phyloP scores from a whole-genome alignment of 1,284 basidiomycete species.

The Hymenochaete sp. region DNA sequence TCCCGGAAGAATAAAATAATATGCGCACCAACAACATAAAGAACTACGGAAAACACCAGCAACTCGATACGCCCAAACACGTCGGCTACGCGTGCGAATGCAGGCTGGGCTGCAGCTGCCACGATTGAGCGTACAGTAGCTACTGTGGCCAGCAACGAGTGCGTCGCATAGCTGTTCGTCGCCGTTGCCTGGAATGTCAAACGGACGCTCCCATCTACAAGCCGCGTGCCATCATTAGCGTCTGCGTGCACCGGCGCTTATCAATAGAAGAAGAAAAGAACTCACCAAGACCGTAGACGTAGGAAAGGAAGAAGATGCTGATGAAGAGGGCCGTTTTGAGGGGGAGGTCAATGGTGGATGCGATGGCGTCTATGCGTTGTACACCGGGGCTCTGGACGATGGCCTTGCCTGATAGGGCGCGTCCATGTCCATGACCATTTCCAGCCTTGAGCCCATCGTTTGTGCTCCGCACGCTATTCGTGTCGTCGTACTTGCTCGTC shows the following conservation, averaged over 20 bases:
- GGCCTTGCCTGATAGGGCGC: not conserved
- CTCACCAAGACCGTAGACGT: constrained; percentile 28
- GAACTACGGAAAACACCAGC: constrained; percentile 27
- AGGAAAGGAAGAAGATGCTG: constrained; percentile 31
- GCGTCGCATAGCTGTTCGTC: constrained; percentile 17
- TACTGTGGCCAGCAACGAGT: constrained; percentile 20
- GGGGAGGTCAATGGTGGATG: constrained; percentile 23
- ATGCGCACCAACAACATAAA: constrained; percentile 25
- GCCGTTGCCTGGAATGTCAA: constrained; percentile 18
- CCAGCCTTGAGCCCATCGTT: too few relatives aligned
- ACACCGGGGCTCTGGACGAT: constrained; percentile 24
- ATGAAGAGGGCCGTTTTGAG: constrained; percentile 26
- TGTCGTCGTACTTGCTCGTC: too few relatives aligned
- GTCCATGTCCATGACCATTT: too few relatives aligned
- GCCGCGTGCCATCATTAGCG: not conserved
- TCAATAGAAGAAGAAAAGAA: constrained; percentile 21
- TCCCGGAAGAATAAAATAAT: not conserved
- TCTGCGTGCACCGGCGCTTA: constrained; percentile 21
- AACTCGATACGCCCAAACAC: constrained; percentile 31
- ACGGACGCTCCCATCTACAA: constrained; percentile 11
- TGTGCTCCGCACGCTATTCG: too few relatives aligned
- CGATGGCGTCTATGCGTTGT: constrained; percentile 28
- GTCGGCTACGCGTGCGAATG: constrained; percentile 19
- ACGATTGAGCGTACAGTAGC: constrained; percentile 19
- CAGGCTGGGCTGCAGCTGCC: constrained; percentile 21